Evolutionary conservation across 2,329 filamentous ascomycete genomes (phyloP).

Genomic region (Rutstroemia sydowiana): DNA sequence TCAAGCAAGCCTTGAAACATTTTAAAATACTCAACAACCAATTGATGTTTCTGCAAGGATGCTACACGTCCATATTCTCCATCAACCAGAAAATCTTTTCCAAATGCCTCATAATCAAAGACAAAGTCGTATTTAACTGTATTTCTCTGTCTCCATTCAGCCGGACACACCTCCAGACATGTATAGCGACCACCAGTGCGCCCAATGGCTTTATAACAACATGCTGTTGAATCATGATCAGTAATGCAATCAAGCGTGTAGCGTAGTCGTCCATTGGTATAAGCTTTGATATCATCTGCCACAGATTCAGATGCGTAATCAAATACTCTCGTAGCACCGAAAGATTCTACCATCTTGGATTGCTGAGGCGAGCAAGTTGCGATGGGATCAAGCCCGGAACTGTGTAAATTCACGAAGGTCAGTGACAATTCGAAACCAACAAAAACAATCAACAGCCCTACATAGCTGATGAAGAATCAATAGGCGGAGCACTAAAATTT

Average conservation of each 20-base stretch:
- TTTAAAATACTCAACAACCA: not conserved
- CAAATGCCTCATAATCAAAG: slow-evolving; percentile 27
- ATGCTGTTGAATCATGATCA: slow-evolving; percentile 23
- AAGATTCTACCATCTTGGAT: slow-evolving; percentile 32
- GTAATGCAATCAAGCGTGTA: slow-evolving; percentile 36
- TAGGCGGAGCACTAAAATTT: no score
- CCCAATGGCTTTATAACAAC: slow-evolving; percentile 35
- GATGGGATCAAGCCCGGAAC: slow-evolving; percentile 16
- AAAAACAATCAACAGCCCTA: no score
- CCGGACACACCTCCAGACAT: slow-evolving; percentile 11
- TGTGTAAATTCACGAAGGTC: no score
- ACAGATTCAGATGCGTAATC: slow-evolving; percentile 33
- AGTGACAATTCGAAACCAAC: no score
- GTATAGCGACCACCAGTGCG: slow-evolving; percentile 26
- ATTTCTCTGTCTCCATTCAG: not conserved
- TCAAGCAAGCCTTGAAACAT: not conserved
- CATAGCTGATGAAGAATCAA: no score
- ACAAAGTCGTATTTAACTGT: slow-evolving; percentile 26
- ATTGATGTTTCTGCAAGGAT: no score
- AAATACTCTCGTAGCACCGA: slow-evolving; percentile 36
- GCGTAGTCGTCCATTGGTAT: slow-evolving; percentile 33
- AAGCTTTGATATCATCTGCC: slow-evolving; percentile 30
- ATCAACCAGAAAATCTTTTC: slow-evolving; percentile 8
- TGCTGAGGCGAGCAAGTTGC: slow-evolving; percentile 33
- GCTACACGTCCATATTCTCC: not conserved